A percentile compares a stretch with the other conserved stretches of the same genome.
These are phyloP conservation scores for Vaccinium corymbosum DNA, from an alignment of 148 eudicot species.

Conservation along the genomic window DNA sequence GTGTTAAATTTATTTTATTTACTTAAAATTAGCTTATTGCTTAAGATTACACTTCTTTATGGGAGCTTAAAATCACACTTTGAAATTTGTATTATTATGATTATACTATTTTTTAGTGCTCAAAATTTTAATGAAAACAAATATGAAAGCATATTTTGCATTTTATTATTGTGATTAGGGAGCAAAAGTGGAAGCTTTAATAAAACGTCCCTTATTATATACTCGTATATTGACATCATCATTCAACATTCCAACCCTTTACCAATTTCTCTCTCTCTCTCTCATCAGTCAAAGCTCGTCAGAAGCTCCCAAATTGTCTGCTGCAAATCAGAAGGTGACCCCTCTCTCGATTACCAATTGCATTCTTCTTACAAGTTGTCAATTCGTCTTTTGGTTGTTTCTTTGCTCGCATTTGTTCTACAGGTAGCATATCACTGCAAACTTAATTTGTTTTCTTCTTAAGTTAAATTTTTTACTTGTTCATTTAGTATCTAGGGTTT, in stretches of 20 bases:
- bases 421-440: background rate
- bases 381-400: background rate
- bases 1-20: too few species aligned
- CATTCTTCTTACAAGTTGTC: background rate
- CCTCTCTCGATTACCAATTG: background rate
- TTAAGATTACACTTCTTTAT: too few species aligned
- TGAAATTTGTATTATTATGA: too few species aligned
- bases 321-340: constrained; percentile 9
- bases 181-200: background rate
- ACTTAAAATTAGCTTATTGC: too few species aligned
- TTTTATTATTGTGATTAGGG: too few species aligned
- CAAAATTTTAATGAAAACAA: too few species aligned
- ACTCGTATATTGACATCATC: background rate
- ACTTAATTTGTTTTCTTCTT: background rate
- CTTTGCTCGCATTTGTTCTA: background rate
- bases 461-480: background rate
- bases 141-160: too few species aligned
- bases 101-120: too few species aligned
- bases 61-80: too few species aligned
- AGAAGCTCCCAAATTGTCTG: constrained; percentile 10
- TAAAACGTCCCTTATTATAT: background rate
- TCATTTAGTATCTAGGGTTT: background rate
- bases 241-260: background rate
- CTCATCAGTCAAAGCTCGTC: constrained; percentile 6
- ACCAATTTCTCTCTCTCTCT: background rate